These are phyloP conservation scores for Catunica adiposa DNA, from an alignment of 2,329 filamentous ascomycete species.

Conservation along the genomic window DNA sequence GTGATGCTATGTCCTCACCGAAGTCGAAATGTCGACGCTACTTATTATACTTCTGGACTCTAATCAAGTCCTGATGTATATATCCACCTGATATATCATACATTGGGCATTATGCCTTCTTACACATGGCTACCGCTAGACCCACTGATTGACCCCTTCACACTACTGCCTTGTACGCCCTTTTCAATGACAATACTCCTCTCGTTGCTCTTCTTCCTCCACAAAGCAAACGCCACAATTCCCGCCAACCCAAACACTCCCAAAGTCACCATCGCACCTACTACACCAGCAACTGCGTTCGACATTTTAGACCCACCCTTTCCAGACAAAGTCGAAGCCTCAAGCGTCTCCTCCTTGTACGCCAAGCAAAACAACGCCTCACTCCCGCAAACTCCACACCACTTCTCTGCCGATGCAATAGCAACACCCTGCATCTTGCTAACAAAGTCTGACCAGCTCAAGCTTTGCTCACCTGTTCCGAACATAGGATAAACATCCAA, in stretches of 20 bases:
- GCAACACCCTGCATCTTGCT: slow-evolving; percentile 19
- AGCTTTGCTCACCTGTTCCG: slow-evolving; percentile 18
- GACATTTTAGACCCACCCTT: slow-evolving; percentile 17
- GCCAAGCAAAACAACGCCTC: slow-evolving; percentile 21
- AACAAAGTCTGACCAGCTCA: slow-evolving; percentile 20
- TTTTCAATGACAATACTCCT: not conserved
- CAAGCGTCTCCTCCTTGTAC: slow-evolving; percentile 17
- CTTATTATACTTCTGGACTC: not conserved
- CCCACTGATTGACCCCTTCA: slow-evolving; percentile 6
- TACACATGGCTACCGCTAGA: slow-evolving; percentile 7
- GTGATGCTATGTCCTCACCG: not conserved
- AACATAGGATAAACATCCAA: slow-evolving; percentile 21
- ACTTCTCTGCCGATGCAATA: slow-evolving; percentile 20
- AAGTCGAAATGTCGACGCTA: not conserved
- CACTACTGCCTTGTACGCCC: not conserved
- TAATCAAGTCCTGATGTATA: too few species aligned
- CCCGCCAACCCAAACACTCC: slow-evolving; percentile 16
- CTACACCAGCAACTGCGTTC: slow-evolving; percentile 21
- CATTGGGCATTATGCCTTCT: not conserved
- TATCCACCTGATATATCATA: too few species aligned
- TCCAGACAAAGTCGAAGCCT: slow-evolving; percentile 8
- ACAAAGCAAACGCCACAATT: slow-evolving; percentile 17
- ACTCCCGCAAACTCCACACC: slow-evolving; percentile 20
- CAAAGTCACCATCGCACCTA: slow-evolving; percentile 22
- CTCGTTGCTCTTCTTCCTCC: slow-evolving; percentile 15